Evolutionary conservation across 768 basidiomycete species (phyloP).

Genomic region (Psilocybe tampanensis): DNA sequence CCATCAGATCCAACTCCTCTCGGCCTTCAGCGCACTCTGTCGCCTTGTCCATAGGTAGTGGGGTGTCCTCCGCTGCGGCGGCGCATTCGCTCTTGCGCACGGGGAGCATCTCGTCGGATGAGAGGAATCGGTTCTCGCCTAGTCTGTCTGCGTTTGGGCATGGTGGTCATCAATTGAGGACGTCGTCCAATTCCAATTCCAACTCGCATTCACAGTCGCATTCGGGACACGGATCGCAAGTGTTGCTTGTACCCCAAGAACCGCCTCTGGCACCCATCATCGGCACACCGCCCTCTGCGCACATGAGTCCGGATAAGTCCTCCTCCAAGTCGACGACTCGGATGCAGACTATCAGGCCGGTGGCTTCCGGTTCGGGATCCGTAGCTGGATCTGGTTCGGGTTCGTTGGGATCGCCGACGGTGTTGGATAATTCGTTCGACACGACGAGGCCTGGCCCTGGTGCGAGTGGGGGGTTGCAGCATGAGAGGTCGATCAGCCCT

Average conservation of each 20-base stretch:
- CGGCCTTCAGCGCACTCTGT: conserved; percentile 50
- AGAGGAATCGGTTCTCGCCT: conserved; percentile 49
- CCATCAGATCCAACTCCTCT: conserved; percentile 57
- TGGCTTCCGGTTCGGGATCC: too few species aligned
- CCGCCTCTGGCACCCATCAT: conserved; percentile 11
- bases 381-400: too few species aligned
- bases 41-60: conserved; percentile 10
- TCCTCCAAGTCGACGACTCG: too few species aligned
- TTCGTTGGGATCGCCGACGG: conserved; percentile 21
- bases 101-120: conserved; percentile 57
- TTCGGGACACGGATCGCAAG: conserved; percentile 11
- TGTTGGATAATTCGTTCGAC: conserved; percentile 17
- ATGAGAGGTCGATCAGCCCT: conserved; percentile 24
- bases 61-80: conserved; percentile 29
- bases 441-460: conserved; percentile 5
- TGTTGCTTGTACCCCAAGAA: too few species aligned
- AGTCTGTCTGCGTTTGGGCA: conserved; percentile 53
- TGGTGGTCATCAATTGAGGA: conserved; percentile 15
- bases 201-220: too few species aligned
- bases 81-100: conserved; percentile 45
- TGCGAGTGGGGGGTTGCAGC: background rate
- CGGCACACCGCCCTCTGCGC: conserved; percentile 20
- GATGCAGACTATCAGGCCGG: conserved; percentile 6
- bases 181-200: too few species aligned
- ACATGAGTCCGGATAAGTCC: conserved; percentile 16